Evolutionary conservation across 192 early-diverging fungal genomes (phyloP).

Genomic region (Dimargaris cristalligena): DNA sequence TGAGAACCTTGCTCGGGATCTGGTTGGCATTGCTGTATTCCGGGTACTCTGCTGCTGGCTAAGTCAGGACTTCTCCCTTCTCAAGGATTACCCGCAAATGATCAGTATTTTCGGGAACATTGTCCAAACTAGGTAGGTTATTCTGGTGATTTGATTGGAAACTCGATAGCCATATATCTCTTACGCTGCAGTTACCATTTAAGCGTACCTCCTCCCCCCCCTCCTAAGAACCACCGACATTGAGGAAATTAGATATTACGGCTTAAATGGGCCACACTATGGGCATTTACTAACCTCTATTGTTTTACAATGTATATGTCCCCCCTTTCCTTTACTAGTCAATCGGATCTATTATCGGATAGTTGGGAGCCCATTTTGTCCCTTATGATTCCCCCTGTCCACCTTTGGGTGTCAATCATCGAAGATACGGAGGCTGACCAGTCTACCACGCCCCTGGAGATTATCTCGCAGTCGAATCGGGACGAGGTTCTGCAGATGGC

Average conservation of each 20-base stretch:
- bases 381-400: not conserved
- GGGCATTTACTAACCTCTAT: not conserved
- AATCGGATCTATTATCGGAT: not conserved
- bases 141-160: not conserved
- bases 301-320: not conserved
- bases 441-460: not conserved
- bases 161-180: not conserved
- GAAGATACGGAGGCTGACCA: not conserved
- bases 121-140: not conserved
- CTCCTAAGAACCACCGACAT: no score
- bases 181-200: no score
- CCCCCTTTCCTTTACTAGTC: not conserved
- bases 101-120: not conserved
- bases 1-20: not conserved
- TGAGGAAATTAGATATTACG: no score
- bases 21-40: not conserved
- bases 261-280: not conserved
- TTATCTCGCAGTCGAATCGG: not conserved
- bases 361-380: not conserved
- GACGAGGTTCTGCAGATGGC: not conserved
- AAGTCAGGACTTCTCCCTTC: not conserved
- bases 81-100: not conserved
- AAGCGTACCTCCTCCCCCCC: no score
- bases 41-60: not conserved
- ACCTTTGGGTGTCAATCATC: not conserved